Evolutionary conservation across 1,284 basidiomycete genomes (phyloP).

Genomic region (Papiliotrema fonsecae): DNA sequence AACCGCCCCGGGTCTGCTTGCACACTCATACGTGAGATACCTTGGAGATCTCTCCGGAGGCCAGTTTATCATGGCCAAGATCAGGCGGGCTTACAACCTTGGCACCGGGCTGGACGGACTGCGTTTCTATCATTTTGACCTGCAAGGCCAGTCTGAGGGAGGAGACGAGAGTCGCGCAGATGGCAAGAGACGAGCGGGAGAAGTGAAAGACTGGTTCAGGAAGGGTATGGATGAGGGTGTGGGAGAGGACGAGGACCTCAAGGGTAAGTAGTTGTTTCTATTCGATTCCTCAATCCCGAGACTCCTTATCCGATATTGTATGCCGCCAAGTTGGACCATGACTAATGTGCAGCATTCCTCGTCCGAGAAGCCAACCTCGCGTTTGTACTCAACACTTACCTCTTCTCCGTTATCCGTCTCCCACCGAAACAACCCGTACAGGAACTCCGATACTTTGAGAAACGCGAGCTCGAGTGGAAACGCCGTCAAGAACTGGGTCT

Average conservation of each 20-base stretch:
- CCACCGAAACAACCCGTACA: conserved; percentile 5
- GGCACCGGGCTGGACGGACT: conserved; percentile 53
- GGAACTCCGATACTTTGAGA: conserved; percentile 17
- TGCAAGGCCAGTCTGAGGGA: conserved; percentile 40
- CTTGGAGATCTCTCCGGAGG: conserved; percentile 81
- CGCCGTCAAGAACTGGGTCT: background rate
- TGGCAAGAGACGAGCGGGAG: conserved; percentile 52
- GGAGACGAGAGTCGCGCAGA: conserved; percentile 52
- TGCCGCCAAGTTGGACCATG: conserved; percentile 15
- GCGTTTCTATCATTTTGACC: conserved; percentile 68
- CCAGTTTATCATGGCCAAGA: conserved; percentile 62
- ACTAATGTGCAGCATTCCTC: conserved; percentile 46
- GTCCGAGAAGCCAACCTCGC: conserved; percentile 63
- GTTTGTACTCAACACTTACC: conserved; percentile 62
- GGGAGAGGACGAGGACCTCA: conserved; percentile 52
- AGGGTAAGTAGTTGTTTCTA: conserved; percentile 50
- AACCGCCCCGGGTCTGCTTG: conserved; percentile 59
- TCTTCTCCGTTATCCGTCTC: conserved; percentile 56
- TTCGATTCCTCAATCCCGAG: background rate
- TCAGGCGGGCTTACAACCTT: conserved; percentile 64
- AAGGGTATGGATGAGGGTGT: conserved; percentile 65
- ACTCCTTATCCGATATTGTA: background rate
- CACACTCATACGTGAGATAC: conserved; percentile 77
- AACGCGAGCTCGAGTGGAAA: conserved; percentile 9
- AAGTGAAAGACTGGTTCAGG: conserved; percentile 72